These are phyloP conservation scores for Huntiella bhutanensis DNA, from an alignment of 2,329 filamentous ascomycete genomes.

Conservation along the genomic window DNA sequence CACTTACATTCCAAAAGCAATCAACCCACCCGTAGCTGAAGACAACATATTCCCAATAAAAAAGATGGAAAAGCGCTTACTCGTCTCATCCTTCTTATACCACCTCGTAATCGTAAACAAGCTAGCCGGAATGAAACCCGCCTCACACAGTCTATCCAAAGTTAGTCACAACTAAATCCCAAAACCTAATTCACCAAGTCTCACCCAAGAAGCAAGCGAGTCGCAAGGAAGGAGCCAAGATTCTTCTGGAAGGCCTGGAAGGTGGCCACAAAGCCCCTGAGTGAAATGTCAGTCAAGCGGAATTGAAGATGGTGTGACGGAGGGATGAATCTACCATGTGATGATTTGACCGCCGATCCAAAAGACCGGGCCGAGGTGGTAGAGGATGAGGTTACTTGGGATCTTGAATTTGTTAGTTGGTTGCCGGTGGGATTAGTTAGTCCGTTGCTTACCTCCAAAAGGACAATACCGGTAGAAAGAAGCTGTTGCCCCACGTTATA, in stretches of 20 bases:
- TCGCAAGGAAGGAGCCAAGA: constrained; percentile 18
- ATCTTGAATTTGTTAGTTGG: constrained; percentile 16
- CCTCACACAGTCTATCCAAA: constrained; percentile 15
- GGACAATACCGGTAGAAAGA: constrained; percentile 29
- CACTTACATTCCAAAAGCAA: constrained; percentile 21
- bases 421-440: background rate
- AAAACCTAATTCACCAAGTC: constrained; percentile 3
- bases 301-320: constrained; percentile 17
- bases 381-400: constrained; percentile 28
- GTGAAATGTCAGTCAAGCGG: constrained; percentile 12
- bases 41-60: constrained; percentile 27
- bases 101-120: constrained; percentile 28
- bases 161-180: background rate
- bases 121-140: constrained; percentile 24
- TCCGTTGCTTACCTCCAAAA: constrained; percentile 18
- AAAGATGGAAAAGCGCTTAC: constrained; percentile 25
- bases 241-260: constrained; percentile 21
- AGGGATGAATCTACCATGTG: constrained; percentile 19
- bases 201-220: constrained; percentile 19
- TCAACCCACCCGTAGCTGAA: constrained; percentile 21
- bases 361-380: constrained; percentile 25
- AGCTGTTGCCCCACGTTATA: constrained; percentile 33
- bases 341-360: constrained; percentile 28
- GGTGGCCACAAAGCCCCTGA: constrained; percentile 19
- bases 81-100: constrained; percentile 28